Conservation (phyloP, 495 filamentous ascomycete genomes). For the Aspergillus leporis region DNA sequence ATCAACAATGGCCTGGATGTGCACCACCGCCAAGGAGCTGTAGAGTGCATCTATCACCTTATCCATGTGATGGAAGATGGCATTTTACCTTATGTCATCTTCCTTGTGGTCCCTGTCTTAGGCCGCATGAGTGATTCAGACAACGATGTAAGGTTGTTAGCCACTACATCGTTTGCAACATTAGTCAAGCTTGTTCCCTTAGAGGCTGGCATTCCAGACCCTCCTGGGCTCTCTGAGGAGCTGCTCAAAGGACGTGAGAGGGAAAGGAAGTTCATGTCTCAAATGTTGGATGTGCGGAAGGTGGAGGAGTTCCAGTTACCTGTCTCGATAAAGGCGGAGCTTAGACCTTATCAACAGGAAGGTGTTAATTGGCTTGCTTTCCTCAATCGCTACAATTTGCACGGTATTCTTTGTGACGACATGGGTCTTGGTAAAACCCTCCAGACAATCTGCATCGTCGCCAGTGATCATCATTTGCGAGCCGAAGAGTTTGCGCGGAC, state of each 20-base stretch:
- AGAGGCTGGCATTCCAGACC: constrained; percentile 96
- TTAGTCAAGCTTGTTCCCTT: constrained; percentile 98
- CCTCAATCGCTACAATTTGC: constrained; percentile 95
- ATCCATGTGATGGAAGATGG: constrained; percentile 98
- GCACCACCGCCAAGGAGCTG: constrained; percentile 83
- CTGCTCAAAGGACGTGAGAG: constrained; percentile 85
- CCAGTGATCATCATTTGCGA: constrained; percentile 92
- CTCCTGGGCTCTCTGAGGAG: constrained; percentile 85
- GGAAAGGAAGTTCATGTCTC: constrained; percentile 93
- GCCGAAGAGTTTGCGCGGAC: constrained; percentile 86
- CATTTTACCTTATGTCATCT: constrained; percentile 97
- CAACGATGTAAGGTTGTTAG: constrained; percentile 88
- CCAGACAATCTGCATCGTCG: constrained; percentile 96
- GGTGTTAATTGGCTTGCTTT: constrained; percentile 99
- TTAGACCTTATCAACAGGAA: constrained; percentile 96
- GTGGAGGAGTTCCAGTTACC: constrained; percentile 92
- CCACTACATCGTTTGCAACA: constrained; percentile 95
- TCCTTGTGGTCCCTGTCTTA: constrained; percentile 96
- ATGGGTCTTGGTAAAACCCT: constrained; percentile 99
- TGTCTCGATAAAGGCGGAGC: constrained; percentile 92
- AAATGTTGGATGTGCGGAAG: constrained; percentile 94
- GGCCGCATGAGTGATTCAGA: constrained; percentile 99
- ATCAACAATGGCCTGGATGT: constrained; percentile 87
- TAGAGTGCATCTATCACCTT: constrained; percentile 91
- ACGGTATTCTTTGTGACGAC: constrained; percentile 97